A percentile compares a stretch with the other conserved stretches of the same genome.
Evolutionary conservation across 306 rosid genomes (phyloP).

Genomic region (Nissolia schottii): DNA sequence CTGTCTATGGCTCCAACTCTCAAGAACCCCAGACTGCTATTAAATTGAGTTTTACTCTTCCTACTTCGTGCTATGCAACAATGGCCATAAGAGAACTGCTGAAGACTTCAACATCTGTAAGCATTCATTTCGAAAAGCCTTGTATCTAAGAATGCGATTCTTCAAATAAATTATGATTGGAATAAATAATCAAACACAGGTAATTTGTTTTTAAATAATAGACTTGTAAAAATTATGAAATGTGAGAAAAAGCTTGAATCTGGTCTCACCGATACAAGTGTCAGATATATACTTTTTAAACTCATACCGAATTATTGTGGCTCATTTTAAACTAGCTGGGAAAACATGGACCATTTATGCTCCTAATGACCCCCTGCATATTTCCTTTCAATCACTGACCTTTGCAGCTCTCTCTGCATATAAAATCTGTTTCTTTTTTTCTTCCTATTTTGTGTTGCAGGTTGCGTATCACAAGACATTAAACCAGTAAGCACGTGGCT

Average conservation of each 20-base stretch:
- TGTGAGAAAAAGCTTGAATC: not conserved
- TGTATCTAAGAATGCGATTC: not conserved
- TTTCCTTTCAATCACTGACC: not conserved
- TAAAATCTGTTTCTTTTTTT: not conserved
- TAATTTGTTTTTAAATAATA: not conserved
- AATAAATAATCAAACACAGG: not conserved
- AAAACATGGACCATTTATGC: not conserved
- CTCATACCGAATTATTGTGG: not conserved
- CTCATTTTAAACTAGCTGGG: not conserved
- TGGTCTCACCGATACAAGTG: not conserved
- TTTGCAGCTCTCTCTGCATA: not conserved
- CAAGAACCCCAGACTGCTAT: slow-evolving; percentile 72
- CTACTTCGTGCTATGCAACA: slow-evolving; percentile 92
- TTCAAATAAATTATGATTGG: not conserved
- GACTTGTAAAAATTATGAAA: not conserved
- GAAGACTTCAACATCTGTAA: slow-evolving; percentile 93
- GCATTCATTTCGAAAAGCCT: slow-evolving; percentile 24
- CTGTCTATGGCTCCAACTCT: slow-evolving; percentile 27
- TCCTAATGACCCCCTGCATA: not conserved
- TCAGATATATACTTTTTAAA: not conserved
- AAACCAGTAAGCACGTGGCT: slow-evolving; percentile 39
- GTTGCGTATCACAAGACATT: slow-evolving; percentile 87
- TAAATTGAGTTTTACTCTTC: slow-evolving; percentile 80
- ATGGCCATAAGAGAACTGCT: slow-evolving; percentile 97
- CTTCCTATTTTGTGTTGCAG: slow-evolving; percentile 36